Base-by-base conservation (phyloP, 495 filamentous ascomycete species). In the Aspergillus cristatus region DNA sequence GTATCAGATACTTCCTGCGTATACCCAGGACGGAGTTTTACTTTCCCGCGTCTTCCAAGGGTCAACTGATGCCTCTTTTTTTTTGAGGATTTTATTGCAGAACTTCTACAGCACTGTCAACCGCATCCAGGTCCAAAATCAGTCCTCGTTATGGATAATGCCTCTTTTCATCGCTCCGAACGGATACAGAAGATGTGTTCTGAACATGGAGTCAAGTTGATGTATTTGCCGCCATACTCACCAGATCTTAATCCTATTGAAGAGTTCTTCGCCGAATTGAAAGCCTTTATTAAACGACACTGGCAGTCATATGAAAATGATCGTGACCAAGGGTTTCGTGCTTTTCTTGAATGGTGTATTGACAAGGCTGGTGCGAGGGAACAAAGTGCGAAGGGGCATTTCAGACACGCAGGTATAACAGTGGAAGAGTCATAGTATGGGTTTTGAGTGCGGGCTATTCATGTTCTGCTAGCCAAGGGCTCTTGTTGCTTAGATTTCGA, bases 11-110 rank as follows among this genome's bases (percentile, higher is more conserved):
- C 37, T 64, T 37, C 54, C 47, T 14, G 60, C 55, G 14, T 65
- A 65, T 48, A 47, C 43, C 37, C 44, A 58, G 38, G 51, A 62
- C 40, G 57, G 62, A 13, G 42, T 61, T 32, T 34, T 57, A 30
- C 31, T 55, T n/a, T 45, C 37, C 18, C 48, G 43, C 12, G 49
- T 63, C 6, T 67, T 60, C 39, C 38, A 51, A 34, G 60, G 62
- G 34, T 51, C 50, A 16, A 63, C 47, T 18, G 52, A 63, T 46
- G 50, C n/a, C n/a, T 42, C 34, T 32, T 26, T 14, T 31, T 60
- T 14, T 66, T 63, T 43, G 44, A 63, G 38, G 51, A 58, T 36
- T 66, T 62, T 45, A 46, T 60, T 24, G 53, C 66, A 38, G 37
- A 64, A 46, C 45, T 55, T 11, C n/a, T n/a, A n/a, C 48, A 30